Conservation (phyloP, 495 filamentous ascomycete species). For the Chaetomidium leptoderma region DNA sequence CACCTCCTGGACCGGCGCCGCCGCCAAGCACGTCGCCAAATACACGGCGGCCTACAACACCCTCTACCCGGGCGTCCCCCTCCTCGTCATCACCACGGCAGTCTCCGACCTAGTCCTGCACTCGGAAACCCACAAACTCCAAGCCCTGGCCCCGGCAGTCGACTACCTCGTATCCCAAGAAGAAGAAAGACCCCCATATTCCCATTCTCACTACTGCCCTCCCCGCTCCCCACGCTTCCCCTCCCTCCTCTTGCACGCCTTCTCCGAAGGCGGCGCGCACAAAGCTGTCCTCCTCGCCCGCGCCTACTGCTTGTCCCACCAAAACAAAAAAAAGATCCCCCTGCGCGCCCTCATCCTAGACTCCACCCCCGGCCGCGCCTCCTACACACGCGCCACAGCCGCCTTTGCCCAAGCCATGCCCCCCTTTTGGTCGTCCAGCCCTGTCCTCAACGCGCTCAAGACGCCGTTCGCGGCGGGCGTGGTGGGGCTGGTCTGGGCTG, state of each 20-base stretch:
- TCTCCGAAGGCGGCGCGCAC: conserved; percentile 44
- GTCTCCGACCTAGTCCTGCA: conserved; percentile 23
- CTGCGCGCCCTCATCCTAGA: conserved; percentile 35
- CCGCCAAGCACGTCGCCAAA: conserved; percentile 39
- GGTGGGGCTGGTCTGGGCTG: neutral
- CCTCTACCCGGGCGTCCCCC: conserved; percentile 37
- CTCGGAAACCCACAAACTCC: conserved; percentile 15
- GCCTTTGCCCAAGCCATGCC: neutral
- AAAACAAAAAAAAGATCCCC: conserved; percentile 20
- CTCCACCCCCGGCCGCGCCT: conserved; percentile 29
- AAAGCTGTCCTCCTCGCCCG: conserved; percentile 31
- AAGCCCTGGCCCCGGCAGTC: conserved; percentile 18
- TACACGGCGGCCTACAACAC: conserved; percentile 40
- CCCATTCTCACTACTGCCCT: neutral
- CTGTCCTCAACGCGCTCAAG: neutral
- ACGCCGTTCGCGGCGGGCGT: neutral
- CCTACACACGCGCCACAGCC: neutral
- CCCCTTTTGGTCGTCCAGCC: neutral
- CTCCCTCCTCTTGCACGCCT: conserved; percentile 39
- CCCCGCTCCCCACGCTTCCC: neutral
- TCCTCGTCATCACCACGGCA: conserved; percentile 34
- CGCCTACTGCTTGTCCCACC: conserved; percentile 19
- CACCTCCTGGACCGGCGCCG: conserved; percentile 43
- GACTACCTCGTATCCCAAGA: conserved; percentile 11
- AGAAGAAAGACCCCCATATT: neutral